phyloP scores from a whole-genome alignment of 2,329 filamentous ascomycete genomes.

The Aureobasidium sp. region DNA sequence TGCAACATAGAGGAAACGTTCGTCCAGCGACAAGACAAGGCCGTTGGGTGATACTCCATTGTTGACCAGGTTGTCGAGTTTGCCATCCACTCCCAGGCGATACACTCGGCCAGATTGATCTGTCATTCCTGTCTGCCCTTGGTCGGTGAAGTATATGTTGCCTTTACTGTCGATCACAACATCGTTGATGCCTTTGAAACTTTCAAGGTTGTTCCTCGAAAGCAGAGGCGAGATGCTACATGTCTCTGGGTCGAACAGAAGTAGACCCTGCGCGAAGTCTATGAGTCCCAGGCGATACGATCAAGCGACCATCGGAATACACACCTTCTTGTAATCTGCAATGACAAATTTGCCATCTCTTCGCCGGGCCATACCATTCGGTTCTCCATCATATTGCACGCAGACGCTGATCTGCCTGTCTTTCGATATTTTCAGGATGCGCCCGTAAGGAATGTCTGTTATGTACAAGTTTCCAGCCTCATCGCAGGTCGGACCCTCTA shows the following conservation, averaged over 20 bases:
- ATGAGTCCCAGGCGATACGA: background rate
- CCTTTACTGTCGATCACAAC: conserved; percentile 33
- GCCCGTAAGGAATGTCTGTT: conserved; percentile 37
- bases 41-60: conserved; percentile 3
- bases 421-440: conserved; percentile 32
- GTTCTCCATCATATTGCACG: conserved; percentile 36
- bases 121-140: conserved; percentile 40
- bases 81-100: conserved; percentile 30
- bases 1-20: conserved; percentile 35
- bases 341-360: conserved; percentile 32
- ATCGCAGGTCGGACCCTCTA: conserved; percentile 34
- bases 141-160: conserved; percentile 41
- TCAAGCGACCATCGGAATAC: too few relatives aligned
- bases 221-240: conserved; percentile 28
- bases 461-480: conserved; percentile 32
- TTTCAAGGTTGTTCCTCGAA: conserved; percentile 35
- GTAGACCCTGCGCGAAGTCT: conserved; percentile 35
- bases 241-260: conserved; percentile 30
- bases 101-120: conserved; percentile 38
- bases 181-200: conserved; percentile 41
- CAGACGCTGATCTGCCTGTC: conserved; percentile 28
- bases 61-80: conserved; percentile 26
- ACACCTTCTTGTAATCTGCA: conserved; percentile 40
- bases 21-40: conserved; percentile 24
- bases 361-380: conserved; percentile 34